Evolutionary conservation across 2,329 filamentous ascomycete genomes (phyloP).

Genomic region (Alternaria postmessia): DNA sequence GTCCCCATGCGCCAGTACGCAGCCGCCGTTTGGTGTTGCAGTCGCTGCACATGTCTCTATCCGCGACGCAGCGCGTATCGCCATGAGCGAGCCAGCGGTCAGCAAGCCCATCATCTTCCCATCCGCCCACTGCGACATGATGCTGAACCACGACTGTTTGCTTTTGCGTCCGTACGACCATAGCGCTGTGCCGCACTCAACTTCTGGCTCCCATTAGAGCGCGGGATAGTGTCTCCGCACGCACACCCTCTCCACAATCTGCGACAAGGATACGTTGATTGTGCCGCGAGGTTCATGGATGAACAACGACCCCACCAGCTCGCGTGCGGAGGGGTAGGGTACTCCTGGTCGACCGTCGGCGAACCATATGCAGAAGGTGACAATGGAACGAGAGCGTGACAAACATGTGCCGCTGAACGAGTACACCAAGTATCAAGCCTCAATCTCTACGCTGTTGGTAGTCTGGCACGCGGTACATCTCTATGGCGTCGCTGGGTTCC

Average conservation of each 20-base stretch:
- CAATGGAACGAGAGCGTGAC: constrained; percentile 27
- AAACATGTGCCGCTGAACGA: constrained; percentile 24
- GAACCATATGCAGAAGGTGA: constrained; percentile 42
- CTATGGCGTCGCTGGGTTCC: background rate
- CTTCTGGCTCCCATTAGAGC: constrained; percentile 21
- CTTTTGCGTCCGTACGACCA: constrained; percentile 17
- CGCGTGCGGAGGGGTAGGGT: constrained; percentile 30
- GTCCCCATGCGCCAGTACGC: constrained; percentile 21
- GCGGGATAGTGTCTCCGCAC: constrained; percentile 35
- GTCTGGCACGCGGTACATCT: constrained; percentile 1
- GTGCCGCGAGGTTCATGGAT: constrained; percentile 26
- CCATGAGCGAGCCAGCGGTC: constrained; percentile 11
- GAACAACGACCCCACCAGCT: constrained; percentile 34
- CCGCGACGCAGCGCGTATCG: constrained; percentile 24
- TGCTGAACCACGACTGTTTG: constrained; percentile 13
- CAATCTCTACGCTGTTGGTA: background rate
- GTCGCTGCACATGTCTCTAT: constrained; percentile 20
- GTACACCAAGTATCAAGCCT: constrained; percentile 12
- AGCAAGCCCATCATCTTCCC: constrained; percentile 3
- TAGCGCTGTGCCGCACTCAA: constrained; percentile 16
- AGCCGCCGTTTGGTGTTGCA: constrained; percentile 15
- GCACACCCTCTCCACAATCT: constrained; percentile 26
- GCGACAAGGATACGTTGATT: constrained; percentile 33
- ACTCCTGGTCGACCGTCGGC: constrained; percentile 16
- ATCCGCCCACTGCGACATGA: constrained; percentile 8